These are phyloP conservation scores for Clathrospora elynae DNA, from an alignment of 2,329 filamentous ascomycete genomes.

Conservation along the genomic window DNA sequence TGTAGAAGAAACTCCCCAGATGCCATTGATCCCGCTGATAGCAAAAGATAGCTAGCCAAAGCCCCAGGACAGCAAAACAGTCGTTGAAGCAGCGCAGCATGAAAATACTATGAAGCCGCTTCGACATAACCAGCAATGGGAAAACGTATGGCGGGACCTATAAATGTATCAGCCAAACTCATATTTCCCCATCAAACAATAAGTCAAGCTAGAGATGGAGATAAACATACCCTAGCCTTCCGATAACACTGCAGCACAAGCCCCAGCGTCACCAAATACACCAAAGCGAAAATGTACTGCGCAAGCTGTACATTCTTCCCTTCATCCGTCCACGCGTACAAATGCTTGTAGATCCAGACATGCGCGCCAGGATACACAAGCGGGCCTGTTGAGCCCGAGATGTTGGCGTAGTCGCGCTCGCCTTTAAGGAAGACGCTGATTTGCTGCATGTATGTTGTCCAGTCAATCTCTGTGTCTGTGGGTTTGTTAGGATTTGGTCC, in stretches of 20 bases:
- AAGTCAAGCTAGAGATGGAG: background rate
- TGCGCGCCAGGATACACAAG: conserved; percentile 94
- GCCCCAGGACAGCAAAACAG: conserved; percentile 80
- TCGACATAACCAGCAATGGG: conserved; percentile 83
- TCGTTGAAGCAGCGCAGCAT: conserved; percentile 95
- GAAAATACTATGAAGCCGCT: conserved; percentile 92
- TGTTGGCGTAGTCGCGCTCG: conserved; percentile 84
- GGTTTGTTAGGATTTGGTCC: background rate
- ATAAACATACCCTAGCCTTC: conserved; percentile 64
- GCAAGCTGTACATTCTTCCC: conserved; percentile 77
- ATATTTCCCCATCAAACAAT: background rate
- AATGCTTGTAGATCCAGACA: conserved; percentile 83
- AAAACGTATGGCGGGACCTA: conserved; percentile 86
- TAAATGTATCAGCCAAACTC: conserved; percentile 3
- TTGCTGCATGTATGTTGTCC: conserved; percentile 96
- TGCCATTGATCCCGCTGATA: conserved; percentile 79
- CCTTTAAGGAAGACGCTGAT: conserved; percentile 77
- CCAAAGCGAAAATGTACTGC: conserved; percentile 79
- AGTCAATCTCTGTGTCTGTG: conserved; percentile 95
- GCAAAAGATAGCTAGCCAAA: conserved; percentile 80
- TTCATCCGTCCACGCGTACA: conserved; percentile 77
- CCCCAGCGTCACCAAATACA: conserved; percentile 78
- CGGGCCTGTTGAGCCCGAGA: conserved; percentile 87
- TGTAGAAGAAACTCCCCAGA: conserved; percentile 73
- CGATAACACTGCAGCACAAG: conserved; percentile 84